Evolutionary conservation across 148 eudicot genomes (phyloP), one percentile per base, ranked within the genome.

Genomic region (Mesembryanthemum crystallinum): DNA sequence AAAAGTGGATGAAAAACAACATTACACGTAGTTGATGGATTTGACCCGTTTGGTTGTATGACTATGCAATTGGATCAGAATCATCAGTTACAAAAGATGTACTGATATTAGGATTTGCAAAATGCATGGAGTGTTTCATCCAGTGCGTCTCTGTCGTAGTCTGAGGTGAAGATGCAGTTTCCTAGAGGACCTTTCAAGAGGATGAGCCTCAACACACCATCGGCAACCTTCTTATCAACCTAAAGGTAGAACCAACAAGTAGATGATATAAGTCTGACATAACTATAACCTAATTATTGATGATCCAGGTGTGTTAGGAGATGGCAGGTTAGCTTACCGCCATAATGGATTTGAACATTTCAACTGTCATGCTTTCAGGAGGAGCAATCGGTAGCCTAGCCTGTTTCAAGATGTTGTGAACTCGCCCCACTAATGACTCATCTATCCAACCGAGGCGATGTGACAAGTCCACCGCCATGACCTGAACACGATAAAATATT

Each of bases 161-260:
- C 98, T 5, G 94, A 93, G 7, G 98, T 96, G 71, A 96, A 96
- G 25, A 96, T 95, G 55, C 99, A 96, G 61, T 87, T 89, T 33
- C 98, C 99, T 18, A 96, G 74, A 15, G 97, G 89, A 68, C 99
- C 98, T 80, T 92, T 91, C 83, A 96, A 69, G 66, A 96, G 99
- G 72, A 96, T 92, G 82, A 96, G 98, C 79, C 99, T 86, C 75
- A 96, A 82, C 74, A 87, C 86, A 35, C 99, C 99, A 80, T 96
- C 97, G 20, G 98, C 99, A 55, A 96, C 99, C 87, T 96, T 96
- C 85, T 96, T 96, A 84, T 96, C 98, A 71, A 96, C 97, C 99
- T 96, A 87, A 75, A 25, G 12, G 32, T 77, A 23, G 24, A 43
- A 61, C 52, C n/a, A 37, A 77, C 10, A 62, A 28, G 37, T 21